A percentile compares a stretch with the other conserved stretches of the same genome.
Evolutionary conservation across 306 rosid genomes (phyloP).

Genomic region (Prunus armeniaca): DNA sequence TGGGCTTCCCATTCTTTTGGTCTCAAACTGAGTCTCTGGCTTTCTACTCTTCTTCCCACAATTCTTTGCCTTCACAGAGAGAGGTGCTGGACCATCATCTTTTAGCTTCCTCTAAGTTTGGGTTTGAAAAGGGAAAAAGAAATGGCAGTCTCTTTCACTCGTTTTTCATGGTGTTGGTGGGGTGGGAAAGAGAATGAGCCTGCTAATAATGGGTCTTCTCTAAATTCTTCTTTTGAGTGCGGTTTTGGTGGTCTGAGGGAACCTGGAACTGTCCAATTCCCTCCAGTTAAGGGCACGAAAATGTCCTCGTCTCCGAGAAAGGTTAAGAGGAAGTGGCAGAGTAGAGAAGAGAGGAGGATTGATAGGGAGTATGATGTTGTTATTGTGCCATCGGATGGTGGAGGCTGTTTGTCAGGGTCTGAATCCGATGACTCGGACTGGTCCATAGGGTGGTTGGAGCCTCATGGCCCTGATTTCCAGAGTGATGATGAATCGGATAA

Average conservation of each 20-base stretch:
- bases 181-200: conserved; percentile 75
- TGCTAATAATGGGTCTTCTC: conserved; percentile 39
- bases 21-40: conserved; percentile 19
- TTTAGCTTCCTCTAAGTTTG: conserved; percentile 1
- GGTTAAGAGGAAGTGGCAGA: conserved; percentile 63
- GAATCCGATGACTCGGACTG: conserved; percentile 87
- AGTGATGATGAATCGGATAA: conserved; percentile 61
- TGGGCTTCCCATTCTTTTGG: conserved; percentile 29
- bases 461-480: conserved; percentile 75
- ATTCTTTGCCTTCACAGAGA: conserved; percentile 4
- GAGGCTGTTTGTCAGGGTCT: conserved; percentile 59
- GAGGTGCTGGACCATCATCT: conserved; percentile 15
- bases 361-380: conserved; percentile 78
- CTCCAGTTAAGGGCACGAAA: conserved; percentile 53
- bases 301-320: conserved; percentile 48
- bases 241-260: conserved; percentile 51
- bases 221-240: conserved; percentile 55
- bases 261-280: conserved; percentile 54
- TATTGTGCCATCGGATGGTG: conserved; percentile 82
- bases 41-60: conserved; percentile 26
- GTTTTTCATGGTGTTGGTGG: conserved; percentile 71
- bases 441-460: conserved; percentile 93
- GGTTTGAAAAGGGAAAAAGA: background rate
- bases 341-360: conserved; percentile 67
- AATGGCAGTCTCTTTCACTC: conserved; percentile 77